Evolutionary conservation across 2,329 filamentous ascomycete species (phyloP).

Genomic region (Pyricularia grisea): DNA sequence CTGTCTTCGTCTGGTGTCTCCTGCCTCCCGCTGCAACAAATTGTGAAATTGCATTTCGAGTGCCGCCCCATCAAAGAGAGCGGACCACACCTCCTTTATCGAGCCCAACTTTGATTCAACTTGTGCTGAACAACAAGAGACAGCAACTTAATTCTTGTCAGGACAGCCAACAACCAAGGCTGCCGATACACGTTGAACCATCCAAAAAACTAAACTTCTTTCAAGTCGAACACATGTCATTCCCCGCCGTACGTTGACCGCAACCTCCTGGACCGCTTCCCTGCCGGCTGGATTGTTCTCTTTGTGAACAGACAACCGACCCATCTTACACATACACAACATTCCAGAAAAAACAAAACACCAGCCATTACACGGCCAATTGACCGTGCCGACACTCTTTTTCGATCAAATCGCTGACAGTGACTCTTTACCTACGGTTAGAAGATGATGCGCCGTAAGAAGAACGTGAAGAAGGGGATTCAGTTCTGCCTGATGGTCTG

Average conservation of each 20-base stretch:
- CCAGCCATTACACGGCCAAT: not conserved
- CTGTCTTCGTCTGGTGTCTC: not conserved
- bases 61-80: conserved; percentile 10
- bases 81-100: conserved; percentile 11
- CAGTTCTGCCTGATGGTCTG: conserved; percentile 99
- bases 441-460: conserved; percentile 99
- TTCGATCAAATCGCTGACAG: conserved; percentile 13
- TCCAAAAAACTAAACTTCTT: not conserved
- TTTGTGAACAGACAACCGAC: not conserved
- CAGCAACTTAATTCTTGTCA: not conserved
- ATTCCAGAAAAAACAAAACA: not conserved
- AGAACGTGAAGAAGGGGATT: conserved; percentile 99
- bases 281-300: not conserved
- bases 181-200: not conserved
- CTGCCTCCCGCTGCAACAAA: conserved; percentile 18
- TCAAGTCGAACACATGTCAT: conserved; percentile 15
- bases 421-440: conserved; percentile 25
- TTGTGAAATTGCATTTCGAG: conserved; percentile 27
- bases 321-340: not conserved
- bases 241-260: conserved; percentile 22
- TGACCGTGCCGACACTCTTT: not conserved
- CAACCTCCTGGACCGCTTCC: not conserved
- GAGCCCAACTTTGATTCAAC: conserved; percentile 5
- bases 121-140: not conserved
- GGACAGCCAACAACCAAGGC: conserved; percentile 5